A percentile compares a stretch with the other conserved stretches of the same genome.
Conservation (phyloP, 2,329 filamentous ascomycete genomes). For the Exophiala lecanii-corni region DNA sequence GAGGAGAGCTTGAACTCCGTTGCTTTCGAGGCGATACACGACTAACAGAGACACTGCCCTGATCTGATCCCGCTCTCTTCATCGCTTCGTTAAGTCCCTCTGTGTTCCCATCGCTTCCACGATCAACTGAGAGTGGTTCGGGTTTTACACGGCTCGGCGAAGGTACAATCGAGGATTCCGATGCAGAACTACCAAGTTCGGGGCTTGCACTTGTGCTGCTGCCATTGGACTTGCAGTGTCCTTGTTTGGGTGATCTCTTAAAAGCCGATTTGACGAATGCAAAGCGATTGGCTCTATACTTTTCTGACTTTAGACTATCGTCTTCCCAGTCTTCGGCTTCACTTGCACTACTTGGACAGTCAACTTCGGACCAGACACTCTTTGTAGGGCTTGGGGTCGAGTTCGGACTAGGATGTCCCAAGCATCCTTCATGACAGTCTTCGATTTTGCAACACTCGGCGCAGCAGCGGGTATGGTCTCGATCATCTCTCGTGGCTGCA, state of each 20-base stretch:
- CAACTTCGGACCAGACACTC: conserved; percentile 13
- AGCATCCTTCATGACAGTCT: conserved; percentile 25
- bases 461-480: conserved; percentile 23
- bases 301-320: conserved; percentile 2
- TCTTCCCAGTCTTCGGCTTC: conserved; percentile 6
- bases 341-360: conserved; percentile 12
- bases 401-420: conserved; percentile 24
- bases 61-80: conserved; percentile 6
- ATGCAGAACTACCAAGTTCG: not conserved
- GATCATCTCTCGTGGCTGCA: conserved; percentile 6
- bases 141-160: conserved; percentile 8
- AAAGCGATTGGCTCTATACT: conserved; percentile 5
- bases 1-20: conserved; percentile 14
- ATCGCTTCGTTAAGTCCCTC: conserved; percentile 7
- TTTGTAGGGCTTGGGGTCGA: conserved; percentile 10
- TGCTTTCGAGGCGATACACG: conserved; percentile 8
- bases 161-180: conserved; percentile 1
- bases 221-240: not conserved
- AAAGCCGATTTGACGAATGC: conserved; percentile 9
- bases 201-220: not conserved
- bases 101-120: not conserved
- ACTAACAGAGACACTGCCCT: not conserved
- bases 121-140: not conserved
- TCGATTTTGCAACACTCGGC: conserved; percentile 23
- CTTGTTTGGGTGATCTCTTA: conserved; percentile 5